Evolutionary conservation across 257 asterid genomes (phyloP).

Genomic region (Cinchona pubescens): DNA sequence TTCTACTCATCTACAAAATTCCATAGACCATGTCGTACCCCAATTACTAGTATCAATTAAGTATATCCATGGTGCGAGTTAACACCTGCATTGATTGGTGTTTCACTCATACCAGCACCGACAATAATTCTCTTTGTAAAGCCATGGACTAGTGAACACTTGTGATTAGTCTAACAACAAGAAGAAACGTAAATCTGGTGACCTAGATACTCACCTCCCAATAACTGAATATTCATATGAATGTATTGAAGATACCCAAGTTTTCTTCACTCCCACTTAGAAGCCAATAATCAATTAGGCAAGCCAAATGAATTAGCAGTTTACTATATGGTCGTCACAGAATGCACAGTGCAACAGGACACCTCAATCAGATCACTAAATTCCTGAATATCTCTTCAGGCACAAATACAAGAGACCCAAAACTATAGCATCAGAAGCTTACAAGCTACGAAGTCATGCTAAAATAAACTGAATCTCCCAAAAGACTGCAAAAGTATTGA

Average conservation of each 20-base stretch:
- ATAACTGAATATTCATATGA: background rate
- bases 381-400: background rate
- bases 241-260: background rate
- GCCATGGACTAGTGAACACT: too few relatives aligned
- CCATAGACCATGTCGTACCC: too few relatives aligned
- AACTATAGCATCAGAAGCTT: background rate
- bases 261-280: background rate
- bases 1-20: too few relatives aligned
- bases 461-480: background rate
- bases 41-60: too few relatives aligned
- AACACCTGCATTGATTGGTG: too few relatives aligned
- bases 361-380: background rate
- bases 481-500: background rate
- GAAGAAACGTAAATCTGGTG: too few relatives aligned
- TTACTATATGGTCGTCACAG: background rate
- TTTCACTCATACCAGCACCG: too few relatives aligned
- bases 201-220: too few relatives aligned
- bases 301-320: background rate
- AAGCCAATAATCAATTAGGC: background rate
- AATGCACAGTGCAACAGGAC: too few relatives aligned
- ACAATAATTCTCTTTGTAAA: too few relatives aligned
- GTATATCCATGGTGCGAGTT: too few relatives aligned
- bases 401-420: background rate
- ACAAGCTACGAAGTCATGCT: background rate
- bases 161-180: too few relatives aligned